Evolutionary conservation across 306 rosid species (phyloP), one percentile per base, ranked within the genome.

Genomic region (Clitoria ternatea): DNA sequence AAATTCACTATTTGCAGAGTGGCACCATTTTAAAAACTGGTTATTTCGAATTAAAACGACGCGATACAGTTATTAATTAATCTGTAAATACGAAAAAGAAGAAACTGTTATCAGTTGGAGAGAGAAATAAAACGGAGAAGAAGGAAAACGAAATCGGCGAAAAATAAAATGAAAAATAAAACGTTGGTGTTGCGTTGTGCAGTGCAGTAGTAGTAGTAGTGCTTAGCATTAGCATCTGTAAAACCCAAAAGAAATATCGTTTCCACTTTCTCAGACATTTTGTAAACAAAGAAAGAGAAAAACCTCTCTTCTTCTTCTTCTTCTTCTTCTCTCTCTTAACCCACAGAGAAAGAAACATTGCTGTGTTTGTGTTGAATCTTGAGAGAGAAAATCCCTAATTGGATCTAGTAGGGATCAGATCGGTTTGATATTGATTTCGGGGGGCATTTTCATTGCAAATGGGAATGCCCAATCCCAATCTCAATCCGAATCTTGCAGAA

Each of bases 391-490:
- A n/a, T n/a, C n/a, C n/a, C 20, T n/a, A 44, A 14, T 52, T 6
- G 63, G 63, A 56, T 56, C 42, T 15, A 17, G 5, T 0, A 1
- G 15, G 15, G 45, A 59, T 59, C 44, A 14, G 44, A 59, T 59
- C 65, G 65, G 15, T 27, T 30, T 52, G 32, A 24, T 1, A 0
- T 1, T 3, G 1, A 1, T 20, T 50, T 7, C 10, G 33, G 22
- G 20, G 86, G 90, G 85, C 89, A 77, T 85, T 77, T 80, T 78
- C 92, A 76, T 61, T 80, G 81, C 26, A 72, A 72, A 86, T 86
- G 96, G 96, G 89, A 88, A 82, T 92, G 92, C 91, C 92, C 94
- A 72, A 67, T 64, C 66, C 72, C 26, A 36, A 61, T 26, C n/a
- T n/a, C n/a, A 19, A 0, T 12, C 40, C 13, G 45, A 43, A 43